A percentile compares a stretch with the other conserved stretches of the same genome.
Evolutionary conservation across 768 basidiomycete species (phyloP).

Genomic region (Floccularia luteovirens): DNA sequence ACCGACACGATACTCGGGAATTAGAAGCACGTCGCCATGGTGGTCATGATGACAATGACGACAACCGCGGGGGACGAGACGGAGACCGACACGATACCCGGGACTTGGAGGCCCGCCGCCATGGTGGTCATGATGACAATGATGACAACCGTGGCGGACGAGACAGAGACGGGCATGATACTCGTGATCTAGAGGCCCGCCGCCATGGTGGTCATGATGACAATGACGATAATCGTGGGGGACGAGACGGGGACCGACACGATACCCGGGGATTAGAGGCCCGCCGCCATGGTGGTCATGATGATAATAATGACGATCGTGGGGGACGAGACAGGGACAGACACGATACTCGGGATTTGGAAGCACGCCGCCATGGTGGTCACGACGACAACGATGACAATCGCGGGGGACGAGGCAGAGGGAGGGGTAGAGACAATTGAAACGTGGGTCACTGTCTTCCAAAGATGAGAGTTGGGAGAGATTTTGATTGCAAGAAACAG

Average conservation of each 20-base stretch:
- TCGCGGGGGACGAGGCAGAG: constrained; percentile 1
- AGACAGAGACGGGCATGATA: neutral
- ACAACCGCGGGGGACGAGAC: constrained; percentile 7
- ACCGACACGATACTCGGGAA: constrained; percentile 6
- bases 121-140: constrained; percentile 4
- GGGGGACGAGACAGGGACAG: constrained; percentile 5
- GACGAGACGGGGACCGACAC: constrained; percentile 3
- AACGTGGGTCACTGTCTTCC: no score
- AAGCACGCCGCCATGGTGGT: constrained; percentile 7
- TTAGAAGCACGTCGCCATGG: constrained; percentile 9
- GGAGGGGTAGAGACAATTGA: neutral
- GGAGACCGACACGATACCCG: constrained; percentile 7
- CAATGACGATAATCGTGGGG: constrained; percentile 1
- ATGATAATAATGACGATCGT: constrained; percentile 6
- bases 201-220: constrained; percentile 7
- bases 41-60: constrained; percentile 3
- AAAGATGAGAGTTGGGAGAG: no score
- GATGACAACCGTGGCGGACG: neutral
- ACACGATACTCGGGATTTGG: constrained; percentile 4
- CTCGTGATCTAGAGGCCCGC: constrained; percentile 7
- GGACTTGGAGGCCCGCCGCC: constrained; percentile 5
- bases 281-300: constrained; percentile 9
- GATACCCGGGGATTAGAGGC: constrained; percentile 6
- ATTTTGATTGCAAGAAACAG: no score
- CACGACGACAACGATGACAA: constrained; percentile 1